Evolutionary conservation across 75 land plant species (phyloP).

Genomic region (Sequoiadendron giganteum): DNA sequence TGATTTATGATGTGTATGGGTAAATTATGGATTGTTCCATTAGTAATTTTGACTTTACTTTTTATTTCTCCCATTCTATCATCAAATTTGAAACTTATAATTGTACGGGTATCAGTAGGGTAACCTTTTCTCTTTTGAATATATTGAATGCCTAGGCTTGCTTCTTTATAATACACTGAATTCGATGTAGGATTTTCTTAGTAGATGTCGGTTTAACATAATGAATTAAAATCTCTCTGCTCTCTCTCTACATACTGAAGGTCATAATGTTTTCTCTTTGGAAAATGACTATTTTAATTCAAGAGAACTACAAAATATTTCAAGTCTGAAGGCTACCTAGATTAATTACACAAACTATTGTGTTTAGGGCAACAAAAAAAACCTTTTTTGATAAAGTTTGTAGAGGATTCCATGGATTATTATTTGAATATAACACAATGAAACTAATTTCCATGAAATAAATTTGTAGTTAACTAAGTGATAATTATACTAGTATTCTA

Average conservation of each 20-base stretch:
- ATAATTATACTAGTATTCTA: not conserved
- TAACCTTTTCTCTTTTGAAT: not conserved
- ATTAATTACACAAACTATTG: not conserved
- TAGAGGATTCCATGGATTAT: not conserved
- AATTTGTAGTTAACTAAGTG: not conserved
- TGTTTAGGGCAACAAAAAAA: not conserved
- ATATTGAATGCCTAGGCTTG: not conserved
- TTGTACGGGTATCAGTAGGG: not conserved
- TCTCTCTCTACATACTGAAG: not conserved
- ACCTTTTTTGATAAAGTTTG: not conserved
- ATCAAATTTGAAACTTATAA: not conserved
- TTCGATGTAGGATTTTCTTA: not conserved
- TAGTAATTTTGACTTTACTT: not conserved
- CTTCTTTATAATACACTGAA: not conserved
- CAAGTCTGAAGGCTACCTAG: not conserved
- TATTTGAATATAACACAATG: not conserved
- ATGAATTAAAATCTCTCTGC: not conserved
- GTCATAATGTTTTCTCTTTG: not conserved
- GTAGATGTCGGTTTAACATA: not conserved
- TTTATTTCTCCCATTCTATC: not conserved
- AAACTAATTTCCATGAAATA: not conserved
- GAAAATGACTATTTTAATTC: not conserved
- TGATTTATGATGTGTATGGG: conserved; percentile 2
- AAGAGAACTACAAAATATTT: not conserved
- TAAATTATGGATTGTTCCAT: not conserved